Evolutionary conservation across 352 stramenopile genomes (phyloP), one percentile per base, ranked within the genome.

Genomic region (Pythium utonaiense): DNA sequence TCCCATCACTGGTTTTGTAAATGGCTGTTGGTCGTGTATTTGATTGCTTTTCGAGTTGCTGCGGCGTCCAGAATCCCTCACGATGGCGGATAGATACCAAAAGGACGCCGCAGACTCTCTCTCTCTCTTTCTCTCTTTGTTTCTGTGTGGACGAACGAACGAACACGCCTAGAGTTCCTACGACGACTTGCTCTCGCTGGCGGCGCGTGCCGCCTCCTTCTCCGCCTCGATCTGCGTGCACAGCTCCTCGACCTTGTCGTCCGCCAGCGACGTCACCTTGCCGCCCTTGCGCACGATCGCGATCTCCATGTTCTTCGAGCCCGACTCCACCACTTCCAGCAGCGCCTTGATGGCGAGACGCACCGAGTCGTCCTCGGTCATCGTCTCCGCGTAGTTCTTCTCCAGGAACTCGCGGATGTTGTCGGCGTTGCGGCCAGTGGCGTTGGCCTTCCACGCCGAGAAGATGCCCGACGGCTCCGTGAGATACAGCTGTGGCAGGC

Each of bases 271-370:
- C 82, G 80, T 67, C 34, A 91, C 72, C 53, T 88, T 77, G 57
- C 83, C 82, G 28, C 79, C 82, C 27, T 67, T 76, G 71, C 81
- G 73, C 31, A 99, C 85, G 34, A 99, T 86, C 49, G 94, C 96
- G 57, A 99, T 93, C 81, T 99, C 96, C 87, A 99, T 99, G 75
- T 99, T 99, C 78, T 99, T 99, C 56, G 95, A 96, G 62, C 96
- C 96, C 48, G 94, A 97, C 64, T 99, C 97, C 34, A 99, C 97
- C 47, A 99, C 94, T 76, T 99, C 97, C 28, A 99, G 80, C 67
- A 99, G 86, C 40, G 96, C 91, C 71, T 98, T 97, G 49, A 99
- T 88, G 9, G 95, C 90, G 31, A 99, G 81, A 57, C 89, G 88
- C 17, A 98, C 82, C 9, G 92, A 86, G 30, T 93, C 91, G 14